A percentile compares a stretch with the other conserved stretches of the same genome.
Evolutionary conservation across 805 yeast genomes (phyloP).

Genomic region (Ogataea minuta): DNA sequence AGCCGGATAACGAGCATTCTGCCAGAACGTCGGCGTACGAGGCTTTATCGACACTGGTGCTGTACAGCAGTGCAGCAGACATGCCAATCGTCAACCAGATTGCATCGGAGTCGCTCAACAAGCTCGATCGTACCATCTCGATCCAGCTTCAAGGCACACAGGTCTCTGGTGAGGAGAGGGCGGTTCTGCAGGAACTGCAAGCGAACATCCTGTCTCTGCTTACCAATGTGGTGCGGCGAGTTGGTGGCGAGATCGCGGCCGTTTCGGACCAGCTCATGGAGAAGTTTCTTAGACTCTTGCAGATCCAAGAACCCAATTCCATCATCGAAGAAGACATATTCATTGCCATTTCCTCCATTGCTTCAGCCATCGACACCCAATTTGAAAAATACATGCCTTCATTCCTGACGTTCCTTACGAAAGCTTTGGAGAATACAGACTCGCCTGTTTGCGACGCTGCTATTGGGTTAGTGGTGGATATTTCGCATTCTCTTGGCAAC

Average conservation of each 20-base stretch:
- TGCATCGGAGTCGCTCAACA: constrained; percentile 69
- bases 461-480: constrained; percentile 92
- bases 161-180: constrained; percentile 61
- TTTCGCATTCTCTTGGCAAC: constrained; percentile 81
- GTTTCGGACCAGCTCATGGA: constrained; percentile 87
- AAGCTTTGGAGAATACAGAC: constrained; percentile 79
- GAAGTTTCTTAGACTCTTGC: constrained; percentile 70
- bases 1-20: constrained; percentile 78
- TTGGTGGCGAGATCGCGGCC: constrained; percentile 57
- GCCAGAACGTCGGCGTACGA: constrained; percentile 97
- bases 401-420: constrained; percentile 77
- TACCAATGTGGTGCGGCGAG: constrained; percentile 81
- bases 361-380: constrained; percentile 69
- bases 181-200: constrained; percentile 84
- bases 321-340: constrained; percentile 89
- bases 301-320: constrained; percentile 55
- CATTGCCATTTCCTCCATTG: constrained; percentile 87
- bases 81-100: constrained; percentile 66
- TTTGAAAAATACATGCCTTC: constrained; percentile 77
- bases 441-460: constrained; percentile 85
- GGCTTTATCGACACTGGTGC: constrained; percentile 80
- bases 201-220: constrained; percentile 73
- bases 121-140: constrained; percentile 68
- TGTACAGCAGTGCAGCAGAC: constrained; percentile 68
- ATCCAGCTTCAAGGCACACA: constrained; percentile 47